Evolutionary conservation across 2,329 filamentous ascomycete genomes (phyloP).

Genomic region (Neopestalotiopsis sp.): DNA sequence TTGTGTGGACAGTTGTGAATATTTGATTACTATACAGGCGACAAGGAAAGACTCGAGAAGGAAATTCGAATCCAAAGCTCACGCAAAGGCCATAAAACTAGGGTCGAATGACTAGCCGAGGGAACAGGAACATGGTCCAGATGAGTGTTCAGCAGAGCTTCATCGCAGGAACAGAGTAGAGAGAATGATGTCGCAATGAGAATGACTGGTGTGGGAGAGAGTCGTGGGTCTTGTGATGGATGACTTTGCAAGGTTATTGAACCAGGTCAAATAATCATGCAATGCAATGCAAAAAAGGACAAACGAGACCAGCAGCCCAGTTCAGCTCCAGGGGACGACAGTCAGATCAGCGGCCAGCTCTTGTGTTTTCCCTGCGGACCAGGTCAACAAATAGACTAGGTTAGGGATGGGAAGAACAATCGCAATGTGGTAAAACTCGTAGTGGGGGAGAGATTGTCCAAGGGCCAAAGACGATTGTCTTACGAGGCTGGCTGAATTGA

Average conservation of each 20-base stretch:
- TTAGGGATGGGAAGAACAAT: neutral
- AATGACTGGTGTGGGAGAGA: neutral
- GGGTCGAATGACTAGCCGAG: neutral
- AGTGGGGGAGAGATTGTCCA: neutral
- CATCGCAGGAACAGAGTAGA: neutral
- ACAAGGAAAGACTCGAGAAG: neutral
- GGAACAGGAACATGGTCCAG: neutral
- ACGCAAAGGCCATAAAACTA: neutral
- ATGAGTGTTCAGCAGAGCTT: neutral
- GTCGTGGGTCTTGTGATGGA: neutral
- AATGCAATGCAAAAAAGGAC: neutral
- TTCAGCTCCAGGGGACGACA: conserved; percentile 2
- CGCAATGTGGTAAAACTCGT: neutral
- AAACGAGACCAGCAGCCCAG: conserved; percentile 1
- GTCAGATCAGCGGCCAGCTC: neutral
- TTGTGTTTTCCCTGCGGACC: neutral
- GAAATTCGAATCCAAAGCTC: neutral
- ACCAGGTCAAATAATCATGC: neutral
- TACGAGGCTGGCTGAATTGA: neutral
- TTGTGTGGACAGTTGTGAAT: neutral
- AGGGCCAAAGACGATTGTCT: neutral
- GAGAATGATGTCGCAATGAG: neutral
- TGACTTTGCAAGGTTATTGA: neutral
- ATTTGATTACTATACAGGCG: neutral
- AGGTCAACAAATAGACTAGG: neutral